Evolutionary conservation across 176 grass and related monocot genomes (phyloP).

Genomic region (sorghum (Sorghum bicolor)): DNA sequence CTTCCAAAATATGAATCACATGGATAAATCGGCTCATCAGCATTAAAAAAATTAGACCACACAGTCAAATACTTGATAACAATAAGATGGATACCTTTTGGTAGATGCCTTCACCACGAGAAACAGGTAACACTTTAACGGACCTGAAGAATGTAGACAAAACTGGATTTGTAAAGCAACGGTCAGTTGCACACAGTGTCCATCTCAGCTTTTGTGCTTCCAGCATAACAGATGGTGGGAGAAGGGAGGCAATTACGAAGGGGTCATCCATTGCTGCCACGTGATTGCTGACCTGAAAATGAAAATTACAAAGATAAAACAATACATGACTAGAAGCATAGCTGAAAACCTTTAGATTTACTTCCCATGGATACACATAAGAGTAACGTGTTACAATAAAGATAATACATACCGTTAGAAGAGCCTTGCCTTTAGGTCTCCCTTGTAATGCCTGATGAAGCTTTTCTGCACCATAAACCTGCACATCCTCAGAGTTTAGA

Average conservation of each 20-base stretch:
- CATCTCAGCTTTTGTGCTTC: constrained; percentile 83
- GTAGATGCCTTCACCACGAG: constrained; percentile 82
- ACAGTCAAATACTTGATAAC: background rate
- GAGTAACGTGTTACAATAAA: background rate
- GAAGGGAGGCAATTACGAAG: constrained; percentile 78
- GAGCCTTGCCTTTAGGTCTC: constrained; percentile 69
- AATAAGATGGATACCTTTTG: constrained; percentile 65
- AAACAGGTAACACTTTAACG: constrained; percentile 94
- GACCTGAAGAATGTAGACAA: constrained; percentile 81
- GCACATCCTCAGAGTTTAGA: constrained; percentile 34
- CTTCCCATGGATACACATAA: background rate
- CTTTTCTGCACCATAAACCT: constrained; percentile 95
- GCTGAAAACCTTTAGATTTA: background rate
- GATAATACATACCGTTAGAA: constrained; percentile 56
- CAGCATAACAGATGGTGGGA: constrained; percentile 74
- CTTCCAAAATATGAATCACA: background rate
- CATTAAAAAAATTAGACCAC: background rate
- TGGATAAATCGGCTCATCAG: background rate
- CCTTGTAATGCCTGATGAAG: constrained; percentile 71
- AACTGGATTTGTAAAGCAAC: constrained; percentile 83
- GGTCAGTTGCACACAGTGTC: constrained; percentile 92
- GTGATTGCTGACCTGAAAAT: constrained; percentile 88
- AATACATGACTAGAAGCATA: background rate
- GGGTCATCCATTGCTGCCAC: constrained; percentile 94
- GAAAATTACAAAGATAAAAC: constrained; percentile 23